Base-by-base conservation (phyloP, 306 rosid genomes). In the Carpinus fangiana region DNA sequence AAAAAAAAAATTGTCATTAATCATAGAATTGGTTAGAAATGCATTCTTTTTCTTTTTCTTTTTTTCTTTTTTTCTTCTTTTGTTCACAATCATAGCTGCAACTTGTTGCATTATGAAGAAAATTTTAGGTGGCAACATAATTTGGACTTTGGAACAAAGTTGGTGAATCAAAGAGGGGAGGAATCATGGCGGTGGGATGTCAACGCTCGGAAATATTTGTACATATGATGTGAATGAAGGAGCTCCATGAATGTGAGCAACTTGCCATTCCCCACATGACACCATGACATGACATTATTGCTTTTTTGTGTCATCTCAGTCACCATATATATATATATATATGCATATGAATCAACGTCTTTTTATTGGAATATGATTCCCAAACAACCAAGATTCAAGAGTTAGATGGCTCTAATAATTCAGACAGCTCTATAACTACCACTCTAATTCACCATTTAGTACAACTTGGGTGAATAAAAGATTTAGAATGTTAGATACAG, bases 201-300 rank as follows among this genome's bases (percentile, higher is more conserved):
- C 92, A 88, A 86, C 83, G 82, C 74, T 56, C 10, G 70, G 50
- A 65, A 75, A 64, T 18, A 48, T 65, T n/a, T 72, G 73, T 64
- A 53, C 78, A 76, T 61, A 47, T 31, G 23, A 23, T 61, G 34
- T 31, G 23, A 23, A 70, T 8, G 34, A 59, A 51, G 75, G 21
- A 41, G 28, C 43, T 31, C 82, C 80, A 51, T 72, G 78, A 64
- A 64, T 69, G 23, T 9, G 47, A 66, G 73, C 86, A 66, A 64
- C 56, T 12, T 57, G 17, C 11, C 67, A 1, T 61, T 56, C 28
- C 60, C 76, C 75, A 78, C 73, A 78, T 78, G 79, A 11, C 59
- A 62, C 57, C 75, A 23, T 68, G 52, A 73, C 62, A 50, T 57
- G 80, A 79, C 76, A 65, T 71, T 70, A 56, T 31, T 60, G 16